Evolutionary conservation across 768 basidiomycete genomes (phyloP), one percentile per base, ranked within the genome.

Genomic region (Brasilioporus rufonigricans): DNA sequence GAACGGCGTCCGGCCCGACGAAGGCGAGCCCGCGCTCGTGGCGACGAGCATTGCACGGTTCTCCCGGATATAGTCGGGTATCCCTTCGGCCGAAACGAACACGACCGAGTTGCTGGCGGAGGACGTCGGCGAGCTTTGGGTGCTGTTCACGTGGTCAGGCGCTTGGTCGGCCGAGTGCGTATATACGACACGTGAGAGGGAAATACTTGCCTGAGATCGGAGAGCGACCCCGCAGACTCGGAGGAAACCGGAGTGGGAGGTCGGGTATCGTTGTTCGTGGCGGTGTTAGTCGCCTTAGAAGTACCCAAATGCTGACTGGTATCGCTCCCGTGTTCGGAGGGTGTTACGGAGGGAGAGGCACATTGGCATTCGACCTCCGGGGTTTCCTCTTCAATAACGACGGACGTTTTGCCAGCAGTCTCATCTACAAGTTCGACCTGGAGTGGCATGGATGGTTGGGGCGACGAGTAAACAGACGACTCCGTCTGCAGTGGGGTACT

Each of bases 21-120:
- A 65, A 3, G 53, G 57, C 9, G 70, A 62, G 14, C 59, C 55
- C 3, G 61, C 60, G 8, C 69, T 71, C 3, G 71, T 72, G 8
- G 67, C 69, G 1, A 71, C 63, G 31, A 71, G 48, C 7, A 72
- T 27, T 23, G 71, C 69, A 7, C 60, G 66, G 29, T 71, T 71
- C 10, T 72, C 66, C 16, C 60, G 63, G 39, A 69, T 55, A 46
- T 68, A 69, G 0, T 70, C 62, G 31, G 69, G 70, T 52, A 72
- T 65, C 13, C 56, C 61, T 2, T 67, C 68, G 24, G 65, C 63
- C 45, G 69, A 69, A 13, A 71, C 58, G 33, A 65, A 71, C 36
- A 72, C 65, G 26, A 69, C 32, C 19, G 69, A 71, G 1, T 62
- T 56, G 24, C 54, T 60, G 1, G 68, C 68, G 16, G 60, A 44